These are phyloP conservation scores for Clavispora asparagi DNA, from an alignment of 805 yeast genomes.

Conservation along the genomic window DNA sequence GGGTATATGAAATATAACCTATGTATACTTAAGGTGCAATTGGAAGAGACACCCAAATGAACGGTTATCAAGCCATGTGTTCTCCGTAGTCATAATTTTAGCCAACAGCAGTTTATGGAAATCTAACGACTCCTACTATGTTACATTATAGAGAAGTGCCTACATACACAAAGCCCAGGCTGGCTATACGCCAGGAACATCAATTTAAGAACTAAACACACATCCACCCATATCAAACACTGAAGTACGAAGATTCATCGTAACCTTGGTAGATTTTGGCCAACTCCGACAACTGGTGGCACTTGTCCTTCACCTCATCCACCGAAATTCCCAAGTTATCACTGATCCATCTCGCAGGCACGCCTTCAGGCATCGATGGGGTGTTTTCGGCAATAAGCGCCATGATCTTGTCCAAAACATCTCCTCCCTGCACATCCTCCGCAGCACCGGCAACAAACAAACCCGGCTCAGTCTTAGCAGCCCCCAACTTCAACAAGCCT, in stretches of 20 bases:
- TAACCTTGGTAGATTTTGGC: conserved; percentile 67
- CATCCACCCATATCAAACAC: conserved; percentile 5
- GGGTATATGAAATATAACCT: too few species aligned
- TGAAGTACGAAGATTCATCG: conserved; percentile 56
- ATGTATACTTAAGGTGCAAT: too few species aligned
- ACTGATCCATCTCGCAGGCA: conserved; percentile 58
- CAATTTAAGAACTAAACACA: neutral
- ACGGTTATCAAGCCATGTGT: too few species aligned
- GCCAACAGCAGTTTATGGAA: too few species aligned
- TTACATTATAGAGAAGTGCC: too few species aligned
- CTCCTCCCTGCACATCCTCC: conserved; percentile 15
- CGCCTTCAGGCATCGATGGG: conserved; percentile 66
- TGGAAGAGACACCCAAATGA: too few species aligned
- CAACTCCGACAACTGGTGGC: conserved; percentile 55
- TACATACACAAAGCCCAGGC: neutral
- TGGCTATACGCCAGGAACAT: neutral
- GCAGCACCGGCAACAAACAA: conserved; percentile 27
- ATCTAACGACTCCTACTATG: too few species aligned
- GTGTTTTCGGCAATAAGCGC: conserved; percentile 47
- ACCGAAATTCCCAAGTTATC: conserved; percentile 49
- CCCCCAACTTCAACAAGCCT: conserved; percentile 32
- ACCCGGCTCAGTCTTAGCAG: conserved; percentile 15
- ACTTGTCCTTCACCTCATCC: conserved; percentile 44
- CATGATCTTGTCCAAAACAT: conserved; percentile 40
- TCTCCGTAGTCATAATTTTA: too few species aligned